Conservation (phyloP, 2,329 filamentous ascomycete species). For the Talaromyces piceae region DNA sequence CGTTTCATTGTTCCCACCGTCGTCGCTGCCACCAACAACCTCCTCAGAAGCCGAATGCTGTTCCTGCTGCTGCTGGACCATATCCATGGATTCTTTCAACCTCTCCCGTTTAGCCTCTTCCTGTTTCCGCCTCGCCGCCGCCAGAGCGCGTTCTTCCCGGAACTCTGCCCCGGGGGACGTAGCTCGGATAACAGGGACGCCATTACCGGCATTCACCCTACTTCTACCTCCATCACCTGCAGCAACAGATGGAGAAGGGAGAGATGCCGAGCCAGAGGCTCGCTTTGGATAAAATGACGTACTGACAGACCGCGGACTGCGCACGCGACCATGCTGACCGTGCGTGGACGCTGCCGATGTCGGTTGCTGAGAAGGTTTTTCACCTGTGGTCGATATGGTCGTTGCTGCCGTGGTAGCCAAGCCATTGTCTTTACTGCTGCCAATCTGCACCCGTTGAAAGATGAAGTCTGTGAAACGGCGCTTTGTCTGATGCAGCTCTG, state of each 20-base stretch:
- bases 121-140: slow-evolving; percentile 21
- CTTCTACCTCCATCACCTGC: slow-evolving; percentile 4
- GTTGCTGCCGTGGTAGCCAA: too few relatives aligned
- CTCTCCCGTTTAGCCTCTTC: slow-evolving; percentile 22
- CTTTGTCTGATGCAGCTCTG: slow-evolving; percentile 37
- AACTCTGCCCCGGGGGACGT: slow-evolving; percentile 37
- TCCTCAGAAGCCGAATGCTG: neutral
- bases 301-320: slow-evolving; percentile 30
- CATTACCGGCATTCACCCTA: slow-evolving; percentile 14
- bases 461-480: slow-evolving; percentile 43
- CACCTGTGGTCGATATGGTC: slow-evolving; percentile 10
- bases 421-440: neutral
- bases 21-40: neutral
- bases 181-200: slow-evolving; percentile 33
- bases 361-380: too few relatives aligned
- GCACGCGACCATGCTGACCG: slow-evolving; percentile 19
- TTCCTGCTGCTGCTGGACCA: neutral
- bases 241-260: neutral
- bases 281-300: slow-evolving; percentile 17
- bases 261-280: slow-evolving; percentile 1
- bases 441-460: slow-evolving; percentile 35
- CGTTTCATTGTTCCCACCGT: neutral
- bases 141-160: slow-evolving; percentile 25
- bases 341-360: slow-evolving; percentile 13
- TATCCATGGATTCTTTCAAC: slow-evolving; percentile 17